A percentile compares a stretch with the other conserved stretches of the same genome.
Conservation (phyloP, 2,329 filamentous ascomycete species). For the Penicillium griseofulvum region DNA sequence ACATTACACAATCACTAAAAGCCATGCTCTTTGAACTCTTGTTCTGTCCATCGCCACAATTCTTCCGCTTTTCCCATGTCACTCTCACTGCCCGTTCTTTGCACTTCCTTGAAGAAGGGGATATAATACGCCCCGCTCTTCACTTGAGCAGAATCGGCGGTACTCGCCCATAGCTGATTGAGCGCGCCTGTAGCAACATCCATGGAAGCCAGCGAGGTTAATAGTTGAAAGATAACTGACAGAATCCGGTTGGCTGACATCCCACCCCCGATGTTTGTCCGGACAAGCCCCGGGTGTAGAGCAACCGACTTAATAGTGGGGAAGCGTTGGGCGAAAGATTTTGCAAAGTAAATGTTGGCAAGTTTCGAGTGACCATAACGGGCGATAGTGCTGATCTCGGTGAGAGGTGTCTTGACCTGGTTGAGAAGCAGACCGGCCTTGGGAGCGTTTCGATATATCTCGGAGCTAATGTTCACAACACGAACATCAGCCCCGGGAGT, state of each 20-base stretch:
- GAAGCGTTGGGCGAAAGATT: slow-evolving; percentile 3
- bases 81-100: not conserved
- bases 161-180: not conserved
- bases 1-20: not conserved
- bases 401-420: slow-evolving; percentile 13
- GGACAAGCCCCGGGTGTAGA: not conserved
- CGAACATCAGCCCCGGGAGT: slow-evolving; percentile 12
- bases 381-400: slow-evolving; percentile 5
- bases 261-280: not conserved
- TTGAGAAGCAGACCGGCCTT: slow-evolving; percentile 19
- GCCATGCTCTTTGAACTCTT: not conserved
- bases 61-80: slow-evolving; percentile 3
- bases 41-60: slow-evolving; percentile 16
- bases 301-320: not conserved
- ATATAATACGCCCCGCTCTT: not conserved
- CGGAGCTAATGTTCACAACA: slow-evolving; percentile 25
- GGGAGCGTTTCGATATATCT: slow-evolving; percentile 14
- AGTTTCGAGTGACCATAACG: slow-evolving; percentile 21
- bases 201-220: not conserved
- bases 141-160: not conserved
- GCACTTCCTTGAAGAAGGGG: not conserved
- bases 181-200: not conserved
- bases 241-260: not conserved
- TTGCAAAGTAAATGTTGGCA: slow-evolving; percentile 16
- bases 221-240: not conserved